Base-by-base conservation (phyloP, 768 basidiomycete genomes). In the Trametes elegans region DNA sequence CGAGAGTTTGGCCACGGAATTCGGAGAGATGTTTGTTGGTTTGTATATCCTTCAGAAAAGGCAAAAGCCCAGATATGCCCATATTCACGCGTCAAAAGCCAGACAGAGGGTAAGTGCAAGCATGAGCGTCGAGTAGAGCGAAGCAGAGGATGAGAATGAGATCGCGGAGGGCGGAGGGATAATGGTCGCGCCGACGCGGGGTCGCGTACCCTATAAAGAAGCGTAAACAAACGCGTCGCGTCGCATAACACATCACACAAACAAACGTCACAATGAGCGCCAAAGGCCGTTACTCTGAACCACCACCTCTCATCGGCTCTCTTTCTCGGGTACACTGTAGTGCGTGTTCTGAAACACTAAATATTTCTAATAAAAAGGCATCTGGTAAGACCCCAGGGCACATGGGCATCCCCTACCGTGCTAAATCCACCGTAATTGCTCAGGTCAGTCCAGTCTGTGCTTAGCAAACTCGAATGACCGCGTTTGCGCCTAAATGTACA, bases 11-110 rank as follows among this genome's bases (percentile, higher is more conserved):
- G 13, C 91, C 93, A 41, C 81, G 71, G 66, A 88, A 93, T 53
- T 94, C 90, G 3, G 84, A 87, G 50, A 98, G 79, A 62, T 90
- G 87, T 54, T 76, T 82, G 54, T 79, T 81, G 50, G 79, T 82
- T 65, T 95, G 91, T 32, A 97, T 95, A 38, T 91, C 82, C 76
- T 93, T 95, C 59, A 98, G 81, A 23, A 96, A 80, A 28, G 93
- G 90, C 29, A 98, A 73, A 18, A 98, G 79, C 11, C 96, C 96
- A 54, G 85, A 80, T 54, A 98, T 98, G 26, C 96, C 96, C 96
- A 98, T 97, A 6, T 24, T 58, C 38, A 55, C 49, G 51, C 40
- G 50, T 48, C 49, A 50, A 27, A 19, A 1, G 8, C 21, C 11
- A 40, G 29, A 21, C 2, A 40, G 24, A 5, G 24, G 21, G 51